A percentile compares a stretch with the other conserved stretches of the same genome.
These are phyloP conservation scores for Yarrowia keelungensis DNA, from an alignment of 805 yeast species.

Conservation along the genomic window DNA sequence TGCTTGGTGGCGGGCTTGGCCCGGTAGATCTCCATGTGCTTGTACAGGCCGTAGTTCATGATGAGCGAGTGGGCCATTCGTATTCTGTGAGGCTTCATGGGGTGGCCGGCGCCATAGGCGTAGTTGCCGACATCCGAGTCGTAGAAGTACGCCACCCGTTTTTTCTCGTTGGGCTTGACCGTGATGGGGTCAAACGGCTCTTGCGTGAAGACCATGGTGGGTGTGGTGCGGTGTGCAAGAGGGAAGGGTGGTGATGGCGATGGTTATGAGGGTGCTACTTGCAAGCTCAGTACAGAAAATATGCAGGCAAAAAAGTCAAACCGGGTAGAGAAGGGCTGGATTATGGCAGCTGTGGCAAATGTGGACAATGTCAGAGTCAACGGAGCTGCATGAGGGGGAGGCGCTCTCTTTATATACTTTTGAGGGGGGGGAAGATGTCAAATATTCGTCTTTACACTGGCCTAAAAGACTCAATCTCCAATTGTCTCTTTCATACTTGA, in stretches of 20 bases:
- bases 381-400: not conserved
- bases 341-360: conserved; percentile 17
- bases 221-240: not conserved
- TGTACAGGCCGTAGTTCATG: conserved; percentile 95
- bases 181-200: conserved; percentile 40
- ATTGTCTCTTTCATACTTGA: too few species aligned
- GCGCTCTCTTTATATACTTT: too few species aligned
- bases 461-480: too few species aligned
- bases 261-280: not conserved
- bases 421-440: too few species aligned
- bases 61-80: conserved; percentile 98
- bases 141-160: conserved; percentile 38
- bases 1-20: conserved; percentile 98
- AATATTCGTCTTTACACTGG: too few species aligned
- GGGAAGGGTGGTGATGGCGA: not conserved
- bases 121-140: conserved; percentile 91
- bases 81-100: conserved; percentile 98
- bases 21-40: conserved; percentile 95
- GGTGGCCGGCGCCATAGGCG: conserved; percentile 98
- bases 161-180: conserved; percentile 39
- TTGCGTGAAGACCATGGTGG: conserved; percentile 35
- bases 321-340: not conserved
- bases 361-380: not conserved
- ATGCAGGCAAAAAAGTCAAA: conserved; percentile 20
- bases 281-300: conserved; percentile 26